Evolutionary conservation across 169 alveolate species (phyloP).

Genomic region (Theileria equi): DNA sequence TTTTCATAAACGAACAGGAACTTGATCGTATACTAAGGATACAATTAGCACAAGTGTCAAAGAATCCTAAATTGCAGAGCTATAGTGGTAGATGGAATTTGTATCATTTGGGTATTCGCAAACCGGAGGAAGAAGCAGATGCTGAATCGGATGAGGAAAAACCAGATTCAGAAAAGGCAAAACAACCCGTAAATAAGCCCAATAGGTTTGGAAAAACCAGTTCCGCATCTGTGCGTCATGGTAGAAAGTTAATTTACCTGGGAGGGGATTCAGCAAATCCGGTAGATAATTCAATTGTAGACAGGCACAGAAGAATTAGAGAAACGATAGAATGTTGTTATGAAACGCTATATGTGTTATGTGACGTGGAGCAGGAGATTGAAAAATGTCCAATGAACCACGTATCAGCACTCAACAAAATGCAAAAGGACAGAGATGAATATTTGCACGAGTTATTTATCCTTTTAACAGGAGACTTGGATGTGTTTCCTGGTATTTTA

Average conservation of each 20-base stretch:
- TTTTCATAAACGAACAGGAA: conserved; percentile 42
- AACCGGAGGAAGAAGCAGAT: neutral
- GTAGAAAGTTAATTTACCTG: conserved; percentile 51
- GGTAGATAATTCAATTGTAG: neutral
- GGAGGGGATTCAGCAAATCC: conserved; percentile 2
- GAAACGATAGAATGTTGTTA: conserved; percentile 49
- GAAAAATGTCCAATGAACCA: conserved; percentile 68
- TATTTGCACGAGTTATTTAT: conserved; percentile 36
- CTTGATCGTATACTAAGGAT: conserved; percentile 61
- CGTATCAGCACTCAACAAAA: conserved; percentile 63
- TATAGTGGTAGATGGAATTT: conserved; percentile 57
- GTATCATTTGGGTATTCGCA: conserved; percentile 39
- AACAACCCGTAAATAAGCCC: conserved; percentile 9
- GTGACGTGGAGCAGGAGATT: conserved; percentile 60
- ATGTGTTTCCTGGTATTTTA: conserved; percentile 30
- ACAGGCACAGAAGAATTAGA: conserved; percentile 26
- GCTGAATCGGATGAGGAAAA: neutral
- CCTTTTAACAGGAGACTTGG: conserved; percentile 33
- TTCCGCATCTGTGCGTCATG: conserved; percentile 58
- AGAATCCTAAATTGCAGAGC: conserved; percentile 63
- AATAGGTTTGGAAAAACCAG: conserved; percentile 58
- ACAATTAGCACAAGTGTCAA: conserved; percentile 58
- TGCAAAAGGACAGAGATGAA: conserved; percentile 61
- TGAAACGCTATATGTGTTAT: conserved; percentile 50
- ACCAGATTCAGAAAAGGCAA: neutral